Conservation (phyloP, 768 basidiomycete species). For the Clitopilus hobsonii region DNA sequence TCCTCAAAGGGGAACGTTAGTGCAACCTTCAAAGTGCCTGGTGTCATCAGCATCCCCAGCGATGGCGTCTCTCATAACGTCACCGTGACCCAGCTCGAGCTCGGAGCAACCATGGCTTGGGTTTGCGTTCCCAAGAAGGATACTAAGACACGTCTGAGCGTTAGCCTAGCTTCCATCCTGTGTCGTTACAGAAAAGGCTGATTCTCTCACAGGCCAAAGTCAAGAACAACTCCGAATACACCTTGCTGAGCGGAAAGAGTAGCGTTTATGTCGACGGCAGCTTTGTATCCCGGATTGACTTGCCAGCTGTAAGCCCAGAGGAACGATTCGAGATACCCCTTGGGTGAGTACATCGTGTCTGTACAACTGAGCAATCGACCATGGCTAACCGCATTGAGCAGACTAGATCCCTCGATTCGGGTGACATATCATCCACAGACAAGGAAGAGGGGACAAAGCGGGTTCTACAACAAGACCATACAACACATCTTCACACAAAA, state of each 20-base stretch:
- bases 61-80: conserved; percentile 9
- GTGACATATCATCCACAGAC: conserved; percentile 16
- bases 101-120: conserved; percentile 9
- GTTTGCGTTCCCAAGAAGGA: conserved; percentile 5
- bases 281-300: conserved; percentile 19
- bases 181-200: background rate
- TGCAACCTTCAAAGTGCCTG: conserved; percentile 10
- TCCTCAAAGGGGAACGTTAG: conserved; percentile 6
- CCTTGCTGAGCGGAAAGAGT: conserved; percentile 16
- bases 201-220: conserved; percentile 18
- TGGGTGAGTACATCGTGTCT: conserved; percentile 11
- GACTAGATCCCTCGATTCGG: conserved; percentile 17
- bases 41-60: conserved; percentile 10
- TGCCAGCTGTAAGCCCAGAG: conserved; percentile 20
- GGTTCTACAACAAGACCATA: conserved; percentile 8
- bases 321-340: conserved; percentile 26
- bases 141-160: conserved; percentile 5
- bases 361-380: background rate
- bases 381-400: background rate
- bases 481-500: conserved; percentile 8
- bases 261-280: conserved; percentile 26
- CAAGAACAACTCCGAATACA: conserved; percentile 21
- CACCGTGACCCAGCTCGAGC: conserved; percentile 4
- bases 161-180: background rate
- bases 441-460: conserved; percentile 15